Evolutionary conservation across 1,284 basidiomycete species (phyloP).

Genomic region (Caloboletus firmus): DNA sequence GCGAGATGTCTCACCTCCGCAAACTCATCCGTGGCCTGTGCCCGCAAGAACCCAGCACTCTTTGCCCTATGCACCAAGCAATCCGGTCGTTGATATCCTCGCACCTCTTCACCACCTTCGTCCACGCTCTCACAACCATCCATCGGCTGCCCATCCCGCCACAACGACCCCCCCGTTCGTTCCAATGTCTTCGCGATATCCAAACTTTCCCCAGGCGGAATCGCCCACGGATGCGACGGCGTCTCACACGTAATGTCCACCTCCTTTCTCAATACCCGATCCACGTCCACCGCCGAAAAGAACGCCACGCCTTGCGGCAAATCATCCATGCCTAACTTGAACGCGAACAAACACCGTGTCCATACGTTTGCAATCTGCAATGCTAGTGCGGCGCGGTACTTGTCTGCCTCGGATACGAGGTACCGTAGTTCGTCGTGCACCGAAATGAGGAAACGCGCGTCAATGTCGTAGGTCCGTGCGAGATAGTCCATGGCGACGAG

Average conservation of each 20-base stretch:
- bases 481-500: conserved; percentile 96
- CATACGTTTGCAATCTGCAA: conserved; percentile 95
- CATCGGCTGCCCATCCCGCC: conserved; percentile 59
- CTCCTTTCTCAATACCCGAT: conserved; percentile 91
- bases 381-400: conserved; percentile 87
- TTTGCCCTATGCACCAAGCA: conserved; percentile 64
- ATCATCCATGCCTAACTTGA: conserved; percentile 92
- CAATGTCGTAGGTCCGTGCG: conserved; percentile 77
- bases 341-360: conserved; percentile 93
- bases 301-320: conserved; percentile 93
- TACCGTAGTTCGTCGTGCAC: conserved; percentile 98
- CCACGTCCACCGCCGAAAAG: conserved; percentile 96
- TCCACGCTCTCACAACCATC: conserved; percentile 4
- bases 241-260: conserved; percentile 96
- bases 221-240: conserved; percentile 83
- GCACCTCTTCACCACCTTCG: conserved; percentile 39
- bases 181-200: conserved; percentile 70
- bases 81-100: conserved; percentile 48
- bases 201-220: conserved; percentile 84
- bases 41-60: conserved; percentile 63
- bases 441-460: conserved; percentile 93
- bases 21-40: conserved; percentile 70
- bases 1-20: conserved; percentile 67
- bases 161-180: conserved; percentile 68
- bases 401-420: conserved; percentile 86